phyloP scores from a whole-genome alignment of 495 filamentous ascomycete species.

The Annulohypoxylon moriforme region DNA sequence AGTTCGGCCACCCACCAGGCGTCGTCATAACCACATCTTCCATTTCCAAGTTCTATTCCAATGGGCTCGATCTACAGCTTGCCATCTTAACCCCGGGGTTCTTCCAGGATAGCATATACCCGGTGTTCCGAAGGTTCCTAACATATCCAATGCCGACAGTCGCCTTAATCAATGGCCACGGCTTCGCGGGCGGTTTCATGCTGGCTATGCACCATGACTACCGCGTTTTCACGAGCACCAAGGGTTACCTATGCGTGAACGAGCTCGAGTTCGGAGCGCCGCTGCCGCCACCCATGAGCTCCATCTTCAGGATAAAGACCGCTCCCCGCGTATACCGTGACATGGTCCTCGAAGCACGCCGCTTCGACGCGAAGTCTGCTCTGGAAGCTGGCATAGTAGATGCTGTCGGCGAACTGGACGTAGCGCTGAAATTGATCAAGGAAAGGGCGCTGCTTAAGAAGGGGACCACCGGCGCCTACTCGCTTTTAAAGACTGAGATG shows the following conservation, averaged over 20 bases:
- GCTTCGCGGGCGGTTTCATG: conserved; percentile 84
- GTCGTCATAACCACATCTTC: conserved; percentile 81
- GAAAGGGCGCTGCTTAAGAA: conserved; percentile 68
- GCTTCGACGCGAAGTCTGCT: conserved; percentile 70
- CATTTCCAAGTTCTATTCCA: conserved; percentile 83
- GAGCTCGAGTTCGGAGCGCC: conserved; percentile 82
- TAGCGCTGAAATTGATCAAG: conserved; percentile 65
- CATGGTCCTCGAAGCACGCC: conserved; percentile 74
- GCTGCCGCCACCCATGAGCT: conserved; percentile 75
- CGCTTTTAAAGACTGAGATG: conserved; percentile 77
- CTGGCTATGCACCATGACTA: conserved; percentile 88
- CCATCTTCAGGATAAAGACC: conserved; percentile 78
- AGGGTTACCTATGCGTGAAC: conserved; percentile 79
- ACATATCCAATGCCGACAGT: conserved; percentile 88
- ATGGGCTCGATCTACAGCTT: conserved; percentile 76
- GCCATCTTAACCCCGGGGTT: conserved; percentile 64
- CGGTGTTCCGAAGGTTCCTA: conserved; percentile 68
- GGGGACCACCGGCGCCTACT: conserved; percentile 71
- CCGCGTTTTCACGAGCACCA: conserved; percentile 73
- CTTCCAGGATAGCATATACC: conserved; percentile 66
- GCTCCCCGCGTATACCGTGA: conserved; percentile 65
- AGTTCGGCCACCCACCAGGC: conserved; percentile 69
- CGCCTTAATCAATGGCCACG: conserved; percentile 81
- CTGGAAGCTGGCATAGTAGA: conserved; percentile 75
- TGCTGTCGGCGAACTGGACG: conserved; percentile 70